Evolutionary conservation across 345 rosid species (phyloP).

Genomic region (Brassica napus): Da-Ae NC_063437.1:6239501-6240000

Average conservation of each 20-base stretch:
- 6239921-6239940: constrained; percentile 44
- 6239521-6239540: constrained; percentile 63
- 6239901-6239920: constrained; percentile 41
- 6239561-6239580: constrained; percentile 61
- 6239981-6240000: constrained; percentile 33
- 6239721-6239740: constrained; percentile 48
- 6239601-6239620: constrained; percentile 42
- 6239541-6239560: constrained; percentile 48
- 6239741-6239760: constrained; percentile 41
- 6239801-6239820: constrained; percentile 46
- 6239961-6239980: constrained; percentile 52
- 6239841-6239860: constrained; percentile 49
- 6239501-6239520: constrained; percentile 54
- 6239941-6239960: constrained; percentile 41
- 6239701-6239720: constrained; percentile 46
- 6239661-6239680: constrained; percentile 47
- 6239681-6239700: constrained; percentile 61
- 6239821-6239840: constrained; percentile 40
- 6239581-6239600: constrained; percentile 36
- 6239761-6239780: constrained; percentile 37
- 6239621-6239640: constrained; percentile 43
- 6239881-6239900: constrained; percentile 39
- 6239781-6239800: constrained; percentile 38
- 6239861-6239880: constrained; percentile 51
- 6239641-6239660: constrained; percentile 59